Evolutionary conservation across 306 rosid genomes (phyloP), one percentile per base, ranked within the genome.

Genomic region (Pyrus communis): DNA sequence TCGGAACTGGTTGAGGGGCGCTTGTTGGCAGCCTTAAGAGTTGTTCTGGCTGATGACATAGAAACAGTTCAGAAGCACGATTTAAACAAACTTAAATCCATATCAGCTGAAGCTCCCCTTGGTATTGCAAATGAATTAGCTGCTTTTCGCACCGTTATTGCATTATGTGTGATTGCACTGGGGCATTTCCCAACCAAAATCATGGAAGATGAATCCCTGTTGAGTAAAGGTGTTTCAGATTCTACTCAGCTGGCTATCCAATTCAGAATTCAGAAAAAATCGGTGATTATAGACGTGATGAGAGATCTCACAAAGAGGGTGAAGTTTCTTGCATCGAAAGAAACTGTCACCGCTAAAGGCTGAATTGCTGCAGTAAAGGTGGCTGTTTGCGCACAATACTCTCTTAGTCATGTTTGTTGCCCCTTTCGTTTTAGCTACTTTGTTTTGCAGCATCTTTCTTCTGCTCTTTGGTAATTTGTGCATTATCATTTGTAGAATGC

Each of bases 181-280:
- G 89, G 85, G 70, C 97, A 95, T 82, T 95, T 95, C 80, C 97
- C 99, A 22, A 90, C 98, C 74, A 86, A 92, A 87, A 86, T 90
- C 85, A 84, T 88, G 90, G 99, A 95, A 74, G 99, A 92, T 25
- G 93, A 92, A 79, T 58, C 90, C 45, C 69, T 90, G 28, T 77
- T 95, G 88, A 86, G 83, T 74, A 80, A 81, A 75, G 88, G 86
- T 23, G 88, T 78, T 61, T 83, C 90, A 9, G 89, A 83, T 79
- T 83, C 97, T 74, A 83, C 91, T 0, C 87, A 89, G 80, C 82
- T 92, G 77, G 93, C 97, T 46, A 75, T 90, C 83, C 88, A 84
- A 82, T 95, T 86, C 91, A 92, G 98, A 84, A 85, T 92, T 69
- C 91, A 88, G 80, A 95, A 95, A 88, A 92, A 92, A 82, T 81